A percentile compares a stretch with the other conserved stretches of the same genome.
Conservation (phyloP, 2,329 filamentous ascomycete genomes). For the Didymella glomerata region DNA sequence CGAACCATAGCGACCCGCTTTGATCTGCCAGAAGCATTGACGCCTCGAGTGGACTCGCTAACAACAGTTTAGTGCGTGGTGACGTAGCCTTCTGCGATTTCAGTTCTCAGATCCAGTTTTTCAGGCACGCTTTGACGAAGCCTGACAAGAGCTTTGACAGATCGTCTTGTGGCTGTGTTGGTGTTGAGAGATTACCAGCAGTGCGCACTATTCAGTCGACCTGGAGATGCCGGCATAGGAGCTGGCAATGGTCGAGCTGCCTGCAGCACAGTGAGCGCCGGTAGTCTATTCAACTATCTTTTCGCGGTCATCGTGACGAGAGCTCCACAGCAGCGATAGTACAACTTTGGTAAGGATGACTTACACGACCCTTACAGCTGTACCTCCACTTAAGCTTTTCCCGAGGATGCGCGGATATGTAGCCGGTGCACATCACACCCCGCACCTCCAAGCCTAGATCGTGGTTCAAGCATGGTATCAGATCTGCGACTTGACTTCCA, state of each 20-base stretch:
- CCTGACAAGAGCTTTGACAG: constrained; percentile 5
- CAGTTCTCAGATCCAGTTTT: constrained; percentile 17
- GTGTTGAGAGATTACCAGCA: background rate
- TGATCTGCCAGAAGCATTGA: constrained; percentile 16
- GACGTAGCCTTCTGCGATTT: constrained; percentile 12
- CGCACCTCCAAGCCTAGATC: constrained; percentile 9
- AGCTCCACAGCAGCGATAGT: background rate
- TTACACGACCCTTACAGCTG: background rate
- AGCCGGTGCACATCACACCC: constrained; percentile 14
- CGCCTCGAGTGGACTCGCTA: constrained; percentile 17
- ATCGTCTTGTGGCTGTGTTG: constrained; percentile 7
- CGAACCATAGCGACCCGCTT: constrained; percentile 22
- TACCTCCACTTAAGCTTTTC: constrained; percentile 19
- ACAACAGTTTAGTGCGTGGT: constrained; percentile 3
- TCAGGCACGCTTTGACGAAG: constrained; percentile 11
- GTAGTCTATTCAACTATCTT: background rate
- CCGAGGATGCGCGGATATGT: constrained; percentile 12
- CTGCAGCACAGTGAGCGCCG: background rate
- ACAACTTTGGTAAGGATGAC: background rate
- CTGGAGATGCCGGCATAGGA: background rate
- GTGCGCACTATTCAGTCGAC: background rate
- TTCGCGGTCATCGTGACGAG: constrained; percentile 1
- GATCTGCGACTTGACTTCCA: background rate
- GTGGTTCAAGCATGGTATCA: background rate
- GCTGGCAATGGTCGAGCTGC: background rate